Conservation (phyloP, 345 rosid species). For the Corymbia maculata region DNA sequence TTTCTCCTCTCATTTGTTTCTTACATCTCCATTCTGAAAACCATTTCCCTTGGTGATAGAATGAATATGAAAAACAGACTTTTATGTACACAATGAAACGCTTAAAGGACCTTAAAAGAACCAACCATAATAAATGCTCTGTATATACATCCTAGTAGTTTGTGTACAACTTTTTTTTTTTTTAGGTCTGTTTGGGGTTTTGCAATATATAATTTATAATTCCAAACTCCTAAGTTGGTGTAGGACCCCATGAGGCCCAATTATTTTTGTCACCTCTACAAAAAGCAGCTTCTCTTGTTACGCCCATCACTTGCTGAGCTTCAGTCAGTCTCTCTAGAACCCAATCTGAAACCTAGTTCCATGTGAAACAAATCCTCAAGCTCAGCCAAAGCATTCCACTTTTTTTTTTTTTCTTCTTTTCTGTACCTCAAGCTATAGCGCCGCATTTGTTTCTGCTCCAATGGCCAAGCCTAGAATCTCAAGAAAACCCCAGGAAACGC, state of each 20-base stretch:
- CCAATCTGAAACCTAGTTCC: background rate
- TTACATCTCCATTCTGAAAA: too few species aligned
- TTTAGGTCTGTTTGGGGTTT: background rate
- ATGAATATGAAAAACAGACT: background rate
- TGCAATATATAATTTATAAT: background rate
- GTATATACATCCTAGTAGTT: background rate
- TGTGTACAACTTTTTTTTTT: background rate
- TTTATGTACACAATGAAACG: background rate
- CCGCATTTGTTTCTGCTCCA: background rate
- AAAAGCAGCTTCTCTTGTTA: background rate
- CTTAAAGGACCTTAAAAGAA: background rate
- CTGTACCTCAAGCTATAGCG: background rate
- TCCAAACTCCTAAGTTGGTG: background rate
- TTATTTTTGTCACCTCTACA: background rate
- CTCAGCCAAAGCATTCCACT: background rate
- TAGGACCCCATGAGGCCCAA: background rate
- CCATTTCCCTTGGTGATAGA: too few species aligned
- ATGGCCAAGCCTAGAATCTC: constrained; percentile 37
- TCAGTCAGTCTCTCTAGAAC: background rate
- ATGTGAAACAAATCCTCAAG: background rate
- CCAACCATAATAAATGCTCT: background rate
- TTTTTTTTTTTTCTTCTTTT: background rate
- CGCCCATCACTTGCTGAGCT: background rate
- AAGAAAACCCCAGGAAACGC: constrained; percentile 19
- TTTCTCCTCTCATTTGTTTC: background rate